Base-by-base conservation (phyloP, 2,329 filamentous ascomycete species). In the Hymenoscyphus scutula region DNA sequence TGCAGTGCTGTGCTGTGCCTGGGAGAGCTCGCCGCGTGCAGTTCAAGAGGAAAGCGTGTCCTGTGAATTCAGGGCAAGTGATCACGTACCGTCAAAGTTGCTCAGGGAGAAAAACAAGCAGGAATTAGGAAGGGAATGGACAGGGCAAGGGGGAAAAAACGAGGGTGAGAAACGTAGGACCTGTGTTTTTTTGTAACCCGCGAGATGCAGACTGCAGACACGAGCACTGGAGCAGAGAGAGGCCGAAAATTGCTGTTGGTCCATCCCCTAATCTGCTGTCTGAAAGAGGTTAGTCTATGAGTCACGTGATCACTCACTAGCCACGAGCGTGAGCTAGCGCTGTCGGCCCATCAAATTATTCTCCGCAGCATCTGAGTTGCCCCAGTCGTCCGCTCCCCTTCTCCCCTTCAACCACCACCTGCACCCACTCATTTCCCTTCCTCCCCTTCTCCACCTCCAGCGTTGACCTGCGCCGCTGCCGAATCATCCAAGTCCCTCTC, bases 71-170 rank as follows among this genome's bases (percentile, higher is more conserved):
- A 54, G 23, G 54, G 45, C 45, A 55, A 59, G 59, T 19, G 32
- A 63, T 54, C 54, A 64, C 62, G 51, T 61, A 66, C 60, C 58
- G 53, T 34, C 8, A 13, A 34, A 34, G n/a, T 34, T 34, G 32
- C 6, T 34, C 10, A 13, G 32, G 55, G 29, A 19, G 37, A 17
- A 38, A 19, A 53, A 19, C 6, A 53, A 45, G 37, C 48, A 25
- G 27, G 30, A 32, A 27, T 15, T n/a, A 61, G 23, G 53, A n/a
- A 34, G 27, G 1, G 29, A 27, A n/a, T n/a, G n/a, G n/a, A n/a
- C 8, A 55, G 53, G 27, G 17, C 29, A 55, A 30, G 27, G 53
- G 27, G 53, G 53, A 55, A 55, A 41, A 45, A 59, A 62, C 56
- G 56, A 62, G 56, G 53, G 53, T 54, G 45, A 53, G 53, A 56